Percentiles rank a stretch among this genome's conserved stretches.
These are phyloP conservation scores for Microbotryum violaceum DNA, from an alignment of 1,284 basidiomycete genomes.

Conservation along the genomic window DNA sequence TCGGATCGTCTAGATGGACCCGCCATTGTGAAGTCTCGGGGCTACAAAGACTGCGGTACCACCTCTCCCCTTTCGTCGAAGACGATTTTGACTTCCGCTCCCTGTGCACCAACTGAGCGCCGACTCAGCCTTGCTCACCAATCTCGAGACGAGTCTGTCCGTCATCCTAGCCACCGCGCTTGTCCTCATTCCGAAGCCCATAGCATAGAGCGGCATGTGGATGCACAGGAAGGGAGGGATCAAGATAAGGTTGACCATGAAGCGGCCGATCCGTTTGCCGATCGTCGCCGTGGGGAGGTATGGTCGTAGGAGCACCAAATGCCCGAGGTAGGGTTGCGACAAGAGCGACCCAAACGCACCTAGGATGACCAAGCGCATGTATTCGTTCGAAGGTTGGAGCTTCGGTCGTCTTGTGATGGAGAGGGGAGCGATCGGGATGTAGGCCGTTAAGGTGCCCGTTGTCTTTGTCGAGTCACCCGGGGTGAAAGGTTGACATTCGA, in stretches of 20 bases:
- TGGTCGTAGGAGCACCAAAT: conserved; percentile 16
- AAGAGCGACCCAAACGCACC: conserved; percentile 24
- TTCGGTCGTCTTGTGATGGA: not conserved
- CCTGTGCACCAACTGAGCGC: conserved; percentile 1
- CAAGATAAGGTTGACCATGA: conserved; percentile 6
- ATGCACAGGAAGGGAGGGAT: conserved; percentile 13
- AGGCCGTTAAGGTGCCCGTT: not conserved
- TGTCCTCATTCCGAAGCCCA: not conserved
- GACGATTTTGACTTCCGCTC: conserved; percentile 5
- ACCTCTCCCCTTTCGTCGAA: too few relatives aligned
- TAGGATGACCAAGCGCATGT: conserved; percentile 12
- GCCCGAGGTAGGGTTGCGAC: conserved; percentile 17
- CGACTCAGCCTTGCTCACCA: not conserved
- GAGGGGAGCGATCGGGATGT: not conserved
- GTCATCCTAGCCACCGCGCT: not conserved
- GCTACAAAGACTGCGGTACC: too few relatives aligned
- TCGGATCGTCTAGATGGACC: too few relatives aligned
- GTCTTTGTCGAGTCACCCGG: conserved; percentile 12
- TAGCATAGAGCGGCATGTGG: not conserved
- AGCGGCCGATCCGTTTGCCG: not conserved
- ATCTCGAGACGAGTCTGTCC: not conserved
- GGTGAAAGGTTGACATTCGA: not conserved
- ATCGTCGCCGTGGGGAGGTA: conserved; percentile 5
- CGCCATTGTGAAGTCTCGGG: too few relatives aligned
- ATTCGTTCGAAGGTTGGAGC: not conserved